Evolutionary conservation across 495 filamentous ascomycete genomes (phyloP).

Genomic region (Apiosordaria backusii): DNA sequence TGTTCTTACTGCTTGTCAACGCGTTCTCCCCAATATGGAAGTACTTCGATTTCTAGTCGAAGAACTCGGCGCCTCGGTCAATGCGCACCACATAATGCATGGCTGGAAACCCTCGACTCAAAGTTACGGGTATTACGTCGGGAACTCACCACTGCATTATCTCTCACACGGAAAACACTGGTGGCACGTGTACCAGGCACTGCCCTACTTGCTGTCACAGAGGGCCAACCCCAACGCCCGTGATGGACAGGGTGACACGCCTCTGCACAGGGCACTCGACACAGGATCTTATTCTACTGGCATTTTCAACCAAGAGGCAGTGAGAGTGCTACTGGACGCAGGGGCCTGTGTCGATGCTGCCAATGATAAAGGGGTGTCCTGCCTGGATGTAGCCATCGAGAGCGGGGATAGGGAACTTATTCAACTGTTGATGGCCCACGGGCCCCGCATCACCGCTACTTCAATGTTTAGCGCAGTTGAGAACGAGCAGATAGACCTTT

Average conservation of each 20-base stretch:
- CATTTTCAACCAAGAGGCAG: slow-evolving; percentile 19
- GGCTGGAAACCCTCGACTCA: neutral
- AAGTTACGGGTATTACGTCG: neutral
- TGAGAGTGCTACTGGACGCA: slow-evolving; percentile 13
- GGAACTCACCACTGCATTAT: slow-evolving; percentile 36
- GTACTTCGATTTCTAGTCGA: slow-evolving; percentile 43
- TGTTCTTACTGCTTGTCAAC: slow-evolving; percentile 32
- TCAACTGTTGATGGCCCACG: slow-evolving; percentile 8
- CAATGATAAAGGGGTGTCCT: neutral
- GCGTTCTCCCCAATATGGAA: slow-evolving; percentile 41
- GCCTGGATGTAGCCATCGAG: slow-evolving; percentile 2
- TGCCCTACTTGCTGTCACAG: slow-evolving; percentile 42
- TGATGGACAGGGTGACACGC: slow-evolving; percentile 37
- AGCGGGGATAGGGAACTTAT: slow-evolving; percentile 5
- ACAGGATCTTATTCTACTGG: slow-evolving; percentile 15
- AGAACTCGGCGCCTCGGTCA: slow-evolving; percentile 27
- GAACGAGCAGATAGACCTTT: neutral
- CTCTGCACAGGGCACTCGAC: slow-evolving; percentile 40
- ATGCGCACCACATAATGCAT: slow-evolving; percentile 31
- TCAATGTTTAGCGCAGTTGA: slow-evolving; percentile 12
- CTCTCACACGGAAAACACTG: slow-evolving; percentile 38
- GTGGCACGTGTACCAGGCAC: slow-evolving; percentile 43
- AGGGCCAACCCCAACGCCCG: slow-evolving; percentile 40
- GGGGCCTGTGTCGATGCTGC: slow-evolving; percentile 16
- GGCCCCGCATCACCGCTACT: neutral